Evolutionary conservation across 2,329 filamentous ascomycete species (phyloP).

Genomic region (Phialophora verrucosa): DNA sequence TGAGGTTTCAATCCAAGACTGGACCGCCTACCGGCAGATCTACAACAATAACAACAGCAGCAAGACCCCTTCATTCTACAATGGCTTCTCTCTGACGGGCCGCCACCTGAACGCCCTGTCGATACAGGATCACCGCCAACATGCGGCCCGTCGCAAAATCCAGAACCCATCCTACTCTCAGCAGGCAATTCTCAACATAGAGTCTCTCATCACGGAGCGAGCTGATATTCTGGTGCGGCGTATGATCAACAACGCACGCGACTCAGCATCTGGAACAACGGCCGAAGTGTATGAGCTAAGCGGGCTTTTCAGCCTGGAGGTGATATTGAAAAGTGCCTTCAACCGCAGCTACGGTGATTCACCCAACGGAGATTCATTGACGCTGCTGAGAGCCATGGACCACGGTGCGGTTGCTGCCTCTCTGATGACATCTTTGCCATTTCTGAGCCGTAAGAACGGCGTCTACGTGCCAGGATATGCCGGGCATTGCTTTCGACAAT

Average conservation of each 20-base stretch:
- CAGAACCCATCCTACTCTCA: constrained; percentile 23
- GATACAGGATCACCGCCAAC: constrained; percentile 11
- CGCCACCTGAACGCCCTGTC: constrained; percentile 18
- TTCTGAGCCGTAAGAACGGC: not conserved
- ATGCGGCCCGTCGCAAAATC: constrained; percentile 26
- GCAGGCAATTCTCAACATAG: constrained; percentile 23
- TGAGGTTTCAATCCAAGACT: constrained; percentile 49
- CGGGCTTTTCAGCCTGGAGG: constrained; percentile 30
- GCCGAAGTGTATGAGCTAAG: constrained; percentile 17
- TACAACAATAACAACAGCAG: constrained; percentile 16
- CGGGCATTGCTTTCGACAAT: constrained; percentile 13
- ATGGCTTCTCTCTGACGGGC: not conserved
- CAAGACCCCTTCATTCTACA: constrained; percentile 19
- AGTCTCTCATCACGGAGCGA: constrained; percentile 19
- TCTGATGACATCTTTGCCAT: constrained; percentile 3
- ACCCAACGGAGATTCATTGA: constrained; percentile 8
- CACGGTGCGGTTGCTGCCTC: constrained; percentile 1
- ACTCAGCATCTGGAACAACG: not conserved
- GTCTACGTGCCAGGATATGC: constrained; percentile 14
- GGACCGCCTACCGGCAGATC: constrained; percentile 21
- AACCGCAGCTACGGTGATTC: constrained; percentile 4
- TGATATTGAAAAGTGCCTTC: constrained; percentile 25
- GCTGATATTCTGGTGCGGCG: constrained; percentile 20
- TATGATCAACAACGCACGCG: constrained; percentile 13
- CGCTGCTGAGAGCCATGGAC: constrained; percentile 14